Conservation (phyloP, 2,329 filamentous ascomycete species). For the Fusarium avenaceum region DNA sequence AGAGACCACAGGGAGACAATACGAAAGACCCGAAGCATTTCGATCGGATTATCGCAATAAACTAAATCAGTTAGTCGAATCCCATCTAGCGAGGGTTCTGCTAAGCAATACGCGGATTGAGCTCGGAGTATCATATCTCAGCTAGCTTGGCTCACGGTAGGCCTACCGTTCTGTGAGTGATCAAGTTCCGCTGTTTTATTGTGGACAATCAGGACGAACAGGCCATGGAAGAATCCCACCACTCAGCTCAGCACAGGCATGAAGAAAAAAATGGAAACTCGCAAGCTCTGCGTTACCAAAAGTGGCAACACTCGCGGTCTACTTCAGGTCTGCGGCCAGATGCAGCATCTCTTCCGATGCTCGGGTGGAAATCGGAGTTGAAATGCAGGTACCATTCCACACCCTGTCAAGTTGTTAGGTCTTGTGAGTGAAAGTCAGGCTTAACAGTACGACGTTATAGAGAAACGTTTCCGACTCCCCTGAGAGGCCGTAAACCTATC, state of each 20-base stretch:
- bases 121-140: neutral
- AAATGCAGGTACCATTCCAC: slow-evolving; percentile 22
- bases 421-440: neutral
- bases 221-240: slow-evolving; percentile 28
- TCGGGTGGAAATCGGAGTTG: slow-evolving; percentile 10
- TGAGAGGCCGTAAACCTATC: slow-evolving; percentile 14
- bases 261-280: slow-evolving; percentile 18
- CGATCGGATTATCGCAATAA: neutral
- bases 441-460: slow-evolving; percentile 9
- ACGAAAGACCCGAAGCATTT: neutral
- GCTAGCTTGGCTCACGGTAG: neutral
- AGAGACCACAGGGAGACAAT: neutral
- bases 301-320: slow-evolving; percentile 9
- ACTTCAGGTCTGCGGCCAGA: slow-evolving; percentile 27
- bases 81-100: neutral
- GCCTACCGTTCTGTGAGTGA: neutral
- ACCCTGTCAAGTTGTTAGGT: slow-evolving; percentile 15
- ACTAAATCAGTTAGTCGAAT: neutral
- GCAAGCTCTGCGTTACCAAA: slow-evolving; percentile 4
- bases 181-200: neutral
- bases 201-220: slow-evolving; percentile 8
- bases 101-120: neutral
- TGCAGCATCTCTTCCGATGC: slow-evolving; percentile 26
- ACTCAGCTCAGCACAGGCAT: slow-evolving; percentile 26
- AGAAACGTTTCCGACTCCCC: slow-evolving; percentile 17